phyloP scores from a whole-genome alignment of 495 filamentous ascomycete species.

The Penicillium atrosanguineum region DNA sequence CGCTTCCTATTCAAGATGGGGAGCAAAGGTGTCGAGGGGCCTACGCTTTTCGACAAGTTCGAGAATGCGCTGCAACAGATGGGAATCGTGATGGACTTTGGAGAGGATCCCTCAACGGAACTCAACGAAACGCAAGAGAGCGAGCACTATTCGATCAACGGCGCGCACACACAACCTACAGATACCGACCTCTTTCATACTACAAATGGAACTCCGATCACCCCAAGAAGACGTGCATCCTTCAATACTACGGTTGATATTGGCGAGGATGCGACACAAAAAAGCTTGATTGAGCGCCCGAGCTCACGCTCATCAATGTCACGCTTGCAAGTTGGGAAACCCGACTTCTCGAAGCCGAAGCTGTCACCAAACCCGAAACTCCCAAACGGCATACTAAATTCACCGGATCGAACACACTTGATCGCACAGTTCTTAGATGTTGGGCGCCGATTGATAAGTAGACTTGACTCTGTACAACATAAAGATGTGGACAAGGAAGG shows the following conservation, averaged over 20 bases:
- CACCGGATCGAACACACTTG: conserved; percentile 43
- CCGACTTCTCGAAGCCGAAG: conserved; percentile 29
- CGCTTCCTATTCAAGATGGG: conserved; percentile 81
- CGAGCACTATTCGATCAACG: conserved; percentile 22
- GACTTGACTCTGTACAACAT: conserved; percentile 31
- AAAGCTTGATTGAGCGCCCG: conserved; percentile 36
- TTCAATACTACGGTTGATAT: conserved; percentile 57
- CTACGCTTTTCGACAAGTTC: conserved; percentile 63
- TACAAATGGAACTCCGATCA: conserved; percentile 25
- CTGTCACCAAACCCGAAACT: conserved; percentile 29
- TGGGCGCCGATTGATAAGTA: conserved; percentile 39
- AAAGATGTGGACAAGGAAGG: conserved; percentile 16
- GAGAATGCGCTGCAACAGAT: conserved; percentile 59
- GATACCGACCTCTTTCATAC: conserved; percentile 18
- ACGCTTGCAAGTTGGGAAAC: conserved; percentile 39
- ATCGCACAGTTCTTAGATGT: conserved; percentile 47
- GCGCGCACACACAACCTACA: conserved; percentile 17
- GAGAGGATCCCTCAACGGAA: conserved; percentile 32
- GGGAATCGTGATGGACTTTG: conserved; percentile 66
- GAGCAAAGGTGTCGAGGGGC: conserved; percentile 44
- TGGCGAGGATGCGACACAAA: conserved; percentile 46
- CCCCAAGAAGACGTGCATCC: conserved; percentile 51
- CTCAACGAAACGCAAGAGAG: conserved; percentile 27
- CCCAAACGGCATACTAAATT: conserved; percentile 13
- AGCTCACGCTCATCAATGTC: conserved; percentile 51